phyloP scores from a whole-genome alignment of 768 basidiomycete species.

The Austroboletus festivus region DNA sequence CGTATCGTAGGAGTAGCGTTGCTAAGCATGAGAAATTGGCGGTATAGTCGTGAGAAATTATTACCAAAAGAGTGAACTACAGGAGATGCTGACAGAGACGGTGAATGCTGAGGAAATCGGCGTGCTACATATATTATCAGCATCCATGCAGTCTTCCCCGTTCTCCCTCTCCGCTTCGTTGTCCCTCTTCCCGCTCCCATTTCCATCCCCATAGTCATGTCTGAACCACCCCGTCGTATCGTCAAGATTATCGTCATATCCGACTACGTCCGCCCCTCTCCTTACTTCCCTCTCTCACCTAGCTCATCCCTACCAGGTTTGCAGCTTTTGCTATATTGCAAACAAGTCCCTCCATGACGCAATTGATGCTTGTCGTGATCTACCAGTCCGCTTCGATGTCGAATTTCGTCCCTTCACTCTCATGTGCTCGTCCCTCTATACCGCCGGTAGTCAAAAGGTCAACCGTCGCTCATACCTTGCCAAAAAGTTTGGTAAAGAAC shows the following conservation, averaged over 20 bases:
- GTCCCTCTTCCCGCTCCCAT: background rate
- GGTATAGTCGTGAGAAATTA: slow-evolving; percentile 19
- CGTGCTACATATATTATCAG: slow-evolving; percentile 29
- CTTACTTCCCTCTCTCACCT: background rate
- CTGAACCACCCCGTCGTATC: slow-evolving; percentile 15
- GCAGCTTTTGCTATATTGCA: slow-evolving; percentile 39
- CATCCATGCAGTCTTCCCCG: slow-evolving; percentile 22
- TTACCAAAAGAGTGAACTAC: slow-evolving; percentile 18
- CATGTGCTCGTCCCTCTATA: slow-evolving; percentile 22
- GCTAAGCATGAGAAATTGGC: slow-evolving; percentile 18
- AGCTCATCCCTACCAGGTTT: slow-evolving; percentile 26
- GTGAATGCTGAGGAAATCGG: slow-evolving; percentile 26
- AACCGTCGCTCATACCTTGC: slow-evolving; percentile 23
- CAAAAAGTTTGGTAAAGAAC: slow-evolving; percentile 28
- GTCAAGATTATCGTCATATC: slow-evolving; percentile 35
- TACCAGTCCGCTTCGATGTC: slow-evolving; percentile 34
- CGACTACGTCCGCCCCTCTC: slow-evolving; percentile 26
- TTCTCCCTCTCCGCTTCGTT: slow-evolving; percentile 1
- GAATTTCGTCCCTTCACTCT: slow-evolving; percentile 35
- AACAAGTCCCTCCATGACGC: slow-evolving; percentile 36
- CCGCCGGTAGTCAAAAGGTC: slow-evolving; percentile 18
- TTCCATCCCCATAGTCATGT: slow-evolving; percentile 14
- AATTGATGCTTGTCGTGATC: slow-evolving; percentile 32
- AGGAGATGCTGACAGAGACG: slow-evolving; percentile 33
- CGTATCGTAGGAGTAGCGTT: no score